These are phyloP conservation scores for Osmozyma mogii DNA, from an alignment of 805 yeast species.

Conservation along the genomic window DNA sequence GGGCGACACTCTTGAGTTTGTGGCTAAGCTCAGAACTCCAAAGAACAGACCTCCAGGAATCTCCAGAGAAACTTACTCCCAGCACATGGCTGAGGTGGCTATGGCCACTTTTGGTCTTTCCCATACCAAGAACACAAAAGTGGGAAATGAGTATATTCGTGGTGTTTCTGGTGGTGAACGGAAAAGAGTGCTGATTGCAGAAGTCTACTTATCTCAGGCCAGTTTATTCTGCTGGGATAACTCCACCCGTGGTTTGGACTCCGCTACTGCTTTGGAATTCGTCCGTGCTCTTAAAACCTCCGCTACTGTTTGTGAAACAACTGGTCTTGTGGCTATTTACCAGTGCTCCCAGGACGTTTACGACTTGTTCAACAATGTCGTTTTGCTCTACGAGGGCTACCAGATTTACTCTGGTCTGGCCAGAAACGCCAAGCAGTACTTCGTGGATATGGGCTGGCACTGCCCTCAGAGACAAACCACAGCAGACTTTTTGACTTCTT, in stretches of 20 bases:
- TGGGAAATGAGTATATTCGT: constrained; percentile 54
- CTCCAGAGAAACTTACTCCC: constrained; percentile 26
- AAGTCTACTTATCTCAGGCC: constrained; percentile 60
- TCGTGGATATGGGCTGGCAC: constrained; percentile 46
- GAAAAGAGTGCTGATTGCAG: constrained; percentile 78
- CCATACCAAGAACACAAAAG: constrained; percentile 52
- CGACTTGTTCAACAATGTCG: constrained; percentile 54
- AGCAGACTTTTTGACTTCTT: constrained; percentile 49
- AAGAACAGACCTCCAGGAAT: constrained; percentile 26
- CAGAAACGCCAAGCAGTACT: constrained; percentile 39
- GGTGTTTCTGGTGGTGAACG: constrained; percentile 86
- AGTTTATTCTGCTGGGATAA: constrained; percentile 69
- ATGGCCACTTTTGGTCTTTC: constrained; percentile 45
- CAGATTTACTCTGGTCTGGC: constrained; percentile 48
- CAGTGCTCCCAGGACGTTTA: constrained; percentile 65
- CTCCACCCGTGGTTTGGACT: constrained; percentile 79
- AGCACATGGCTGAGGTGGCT: constrained; percentile 34
- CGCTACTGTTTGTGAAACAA: constrained; percentile 43
- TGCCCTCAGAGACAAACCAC: constrained; percentile 54
- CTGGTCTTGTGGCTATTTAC: constrained; percentile 56
- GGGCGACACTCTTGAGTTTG: constrained; percentile 49
- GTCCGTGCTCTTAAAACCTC: constrained; percentile 56
- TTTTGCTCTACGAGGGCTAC: constrained; percentile 49
- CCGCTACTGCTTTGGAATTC: constrained; percentile 76
- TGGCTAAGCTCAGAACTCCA: constrained; percentile 43